Evolutionary conservation across 2,329 filamentous ascomycete species (phyloP).

Genomic region (Talaromyces sp.): DNA sequence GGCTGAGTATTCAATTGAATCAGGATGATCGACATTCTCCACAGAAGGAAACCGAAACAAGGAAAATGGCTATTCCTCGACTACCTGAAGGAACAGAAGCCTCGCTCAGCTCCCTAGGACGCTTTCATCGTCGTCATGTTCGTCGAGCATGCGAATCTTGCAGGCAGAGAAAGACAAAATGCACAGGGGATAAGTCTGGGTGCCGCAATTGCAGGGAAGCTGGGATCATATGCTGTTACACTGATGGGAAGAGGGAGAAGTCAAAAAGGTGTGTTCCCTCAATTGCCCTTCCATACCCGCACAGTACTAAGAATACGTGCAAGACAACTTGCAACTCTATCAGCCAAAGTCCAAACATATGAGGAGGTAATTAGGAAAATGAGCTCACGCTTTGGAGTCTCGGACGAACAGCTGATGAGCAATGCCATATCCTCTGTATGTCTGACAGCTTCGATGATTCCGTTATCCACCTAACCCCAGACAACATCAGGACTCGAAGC

Average conservation of each 20-base stretch:
- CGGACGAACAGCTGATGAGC: slow-evolving; percentile 36
- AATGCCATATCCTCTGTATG: slow-evolving; percentile 32
- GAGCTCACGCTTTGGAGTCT: slow-evolving; percentile 34
- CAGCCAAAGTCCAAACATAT: slow-evolving; percentile 41
- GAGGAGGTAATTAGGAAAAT: slow-evolving; percentile 39
- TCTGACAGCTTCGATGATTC: background rate
- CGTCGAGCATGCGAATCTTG: slow-evolving; percentile 46
- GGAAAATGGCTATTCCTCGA: slow-evolving; percentile 38
- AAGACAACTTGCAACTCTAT: slow-evolving; percentile 41
- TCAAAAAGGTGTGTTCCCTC: slow-evolving; percentile 37
- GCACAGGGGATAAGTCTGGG: slow-evolving; percentile 43
- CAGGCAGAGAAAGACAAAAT: slow-evolving; percentile 45
- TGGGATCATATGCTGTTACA: slow-evolving; percentile 44
- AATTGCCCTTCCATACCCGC: background rate
- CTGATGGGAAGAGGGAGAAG: slow-evolving; percentile 45
- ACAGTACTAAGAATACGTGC: background rate
- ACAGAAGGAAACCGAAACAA: slow-evolving; percentile 25
- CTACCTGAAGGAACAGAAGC: slow-evolving; percentile 34
- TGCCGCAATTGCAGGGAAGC: slow-evolving; percentile 45
- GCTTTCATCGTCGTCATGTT: slow-evolving; percentile 37
- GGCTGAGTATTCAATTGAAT: background rate
- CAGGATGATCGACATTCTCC: slow-evolving; percentile 28
- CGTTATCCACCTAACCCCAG: slow-evolving; percentile 4
- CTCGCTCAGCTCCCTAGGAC: slow-evolving; percentile 31
- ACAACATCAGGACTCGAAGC: slow-evolving; percentile 17